Evolutionary conservation across 495 filamentous ascomycete genomes (phyloP), one percentile per base, ranked within the genome.

Genomic region (Penicillium macrosclerotiorum): DNA sequence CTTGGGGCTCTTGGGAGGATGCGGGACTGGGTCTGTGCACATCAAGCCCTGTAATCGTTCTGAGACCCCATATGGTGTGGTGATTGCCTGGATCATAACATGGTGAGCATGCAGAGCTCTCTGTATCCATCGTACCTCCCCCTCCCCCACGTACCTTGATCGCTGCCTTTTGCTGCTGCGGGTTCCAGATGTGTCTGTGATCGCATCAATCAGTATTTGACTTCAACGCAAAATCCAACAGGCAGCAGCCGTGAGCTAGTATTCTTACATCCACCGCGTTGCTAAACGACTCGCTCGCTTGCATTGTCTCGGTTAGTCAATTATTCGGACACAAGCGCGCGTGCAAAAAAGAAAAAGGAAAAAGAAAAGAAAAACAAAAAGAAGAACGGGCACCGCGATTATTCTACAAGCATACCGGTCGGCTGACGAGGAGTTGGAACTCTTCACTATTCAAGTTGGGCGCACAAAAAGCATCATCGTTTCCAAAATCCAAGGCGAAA

Each of bases 401-500:
- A n/a, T n/a, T n/a, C n/a, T n/a, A n/a, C n/a, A n/a, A n/a, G n/a
- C 62, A 3, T 61, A 72, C 70, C 36, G 54, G 51, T 24, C 58
- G 57, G 32, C 50, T 63, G 13, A 72, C 47, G 35, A 75, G 52
- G 2, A 40, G 14, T n/a, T 57, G 52, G n/a, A 85, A 44, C 9
- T 82, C 72, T 0, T 60, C 50, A 0, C 57, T 49, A 0, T 65
- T 53, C 23, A 89, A 48, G 59, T 91, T 69, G 25, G 80, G 77
- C 4, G 79, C 81, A 51, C 80, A 81, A 53, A 67, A 79, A 12
- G 84, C 83, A 50, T 75, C 69, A 8, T 82, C 71, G 17, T 75
- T 74, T 23, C 84, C 81, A 62, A 89, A 90, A 42, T 89, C 83
- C 11, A 91, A 69, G 14, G 85, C 78, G 54, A 91, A 89, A 51